Conservation (phyloP, 75 land plant species). For the Azolla pinnata region DNA sequence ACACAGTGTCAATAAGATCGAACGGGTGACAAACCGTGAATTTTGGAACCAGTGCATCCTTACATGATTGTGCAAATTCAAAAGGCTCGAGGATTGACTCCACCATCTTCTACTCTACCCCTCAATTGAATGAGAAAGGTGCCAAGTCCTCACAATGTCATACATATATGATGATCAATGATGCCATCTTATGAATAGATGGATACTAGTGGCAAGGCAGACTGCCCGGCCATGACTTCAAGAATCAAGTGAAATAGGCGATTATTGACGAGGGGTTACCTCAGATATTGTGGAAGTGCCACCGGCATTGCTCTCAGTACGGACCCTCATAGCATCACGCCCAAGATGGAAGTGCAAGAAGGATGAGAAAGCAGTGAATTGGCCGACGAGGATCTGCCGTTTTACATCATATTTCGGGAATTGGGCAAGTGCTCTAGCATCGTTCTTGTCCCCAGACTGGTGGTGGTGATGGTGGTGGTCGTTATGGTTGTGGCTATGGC, state of each 20-base stretch:
- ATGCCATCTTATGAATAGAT: too few relatives aligned
- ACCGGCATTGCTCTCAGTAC: slow-evolving; percentile 35
- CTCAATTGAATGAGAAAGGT: too few relatives aligned
- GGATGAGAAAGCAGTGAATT: slow-evolving; percentile 33
- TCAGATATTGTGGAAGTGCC: slow-evolving; percentile 48
- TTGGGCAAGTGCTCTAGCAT: too few relatives aligned
- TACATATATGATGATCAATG: too few relatives aligned
- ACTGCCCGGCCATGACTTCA: background rate
- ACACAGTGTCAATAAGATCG: too few relatives aligned
- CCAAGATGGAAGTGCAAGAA: slow-evolving; percentile 26
- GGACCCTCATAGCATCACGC: slow-evolving; percentile 34
- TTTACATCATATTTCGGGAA: background rate
- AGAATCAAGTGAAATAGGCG: background rate
- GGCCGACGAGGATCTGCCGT: slow-evolving; percentile 22
- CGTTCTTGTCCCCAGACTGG: background rate
- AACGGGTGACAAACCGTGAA: too few relatives aligned
- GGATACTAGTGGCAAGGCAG: too few relatives aligned
- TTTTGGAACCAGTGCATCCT: too few relatives aligned
- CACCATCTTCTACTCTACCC: too few relatives aligned
- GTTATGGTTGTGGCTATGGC: background rate
- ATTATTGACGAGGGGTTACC: slow-evolving; percentile 11
- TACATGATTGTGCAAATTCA: too few relatives aligned
- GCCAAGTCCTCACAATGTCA: too few relatives aligned
- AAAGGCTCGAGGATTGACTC: too few relatives aligned
- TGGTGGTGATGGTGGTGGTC: background rate